Conservation (phyloP, 2,329 filamentous ascomycete species). For the Fusarium incarnatum region DNA sequence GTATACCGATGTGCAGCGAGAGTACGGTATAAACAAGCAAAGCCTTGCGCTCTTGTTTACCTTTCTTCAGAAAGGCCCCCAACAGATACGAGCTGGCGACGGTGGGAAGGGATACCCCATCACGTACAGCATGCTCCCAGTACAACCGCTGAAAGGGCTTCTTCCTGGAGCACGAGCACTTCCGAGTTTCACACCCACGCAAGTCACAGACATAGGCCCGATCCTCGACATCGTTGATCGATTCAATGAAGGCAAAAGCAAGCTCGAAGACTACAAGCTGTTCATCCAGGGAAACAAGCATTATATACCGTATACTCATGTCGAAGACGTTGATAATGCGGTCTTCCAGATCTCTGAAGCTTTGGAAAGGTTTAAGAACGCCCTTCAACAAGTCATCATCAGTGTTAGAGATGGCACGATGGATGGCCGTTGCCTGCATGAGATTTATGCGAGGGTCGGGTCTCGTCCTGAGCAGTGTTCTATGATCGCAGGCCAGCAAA, state of each 20-base stretch:
- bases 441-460: not conserved
- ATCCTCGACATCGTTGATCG: slow-evolving; percentile 26
- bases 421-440: not conserved
- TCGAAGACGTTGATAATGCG: not conserved
- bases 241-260: not conserved
- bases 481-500: slow-evolving; percentile 12
- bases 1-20: slow-evolving; percentile 24
- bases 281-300: slow-evolving; percentile 2
- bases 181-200: rapidly evolving
- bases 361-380: not conserved
- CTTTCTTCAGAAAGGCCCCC: not conserved
- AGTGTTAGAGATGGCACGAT: not conserved
- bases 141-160: not conserved
- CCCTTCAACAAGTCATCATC: not conserved
- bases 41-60: slow-evolving; percentile 1
- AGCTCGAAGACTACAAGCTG: slow-evolving; percentile 9
- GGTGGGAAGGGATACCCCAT: slow-evolving; percentile 18
- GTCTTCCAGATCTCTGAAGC: not conserved
- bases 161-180: not conserved
- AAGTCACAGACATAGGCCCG: not conserved
- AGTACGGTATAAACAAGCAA: not conserved
- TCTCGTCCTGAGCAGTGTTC: not conserved
- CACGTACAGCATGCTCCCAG: slow-evolving; percentile 18
- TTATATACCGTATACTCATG: not conserved
- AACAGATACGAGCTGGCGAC: not conserved